These are phyloP conservation scores for Astragalus glycyphyllos DNA, from an alignment of 306 rosid genomes.

Conservation along the genomic window DNA sequence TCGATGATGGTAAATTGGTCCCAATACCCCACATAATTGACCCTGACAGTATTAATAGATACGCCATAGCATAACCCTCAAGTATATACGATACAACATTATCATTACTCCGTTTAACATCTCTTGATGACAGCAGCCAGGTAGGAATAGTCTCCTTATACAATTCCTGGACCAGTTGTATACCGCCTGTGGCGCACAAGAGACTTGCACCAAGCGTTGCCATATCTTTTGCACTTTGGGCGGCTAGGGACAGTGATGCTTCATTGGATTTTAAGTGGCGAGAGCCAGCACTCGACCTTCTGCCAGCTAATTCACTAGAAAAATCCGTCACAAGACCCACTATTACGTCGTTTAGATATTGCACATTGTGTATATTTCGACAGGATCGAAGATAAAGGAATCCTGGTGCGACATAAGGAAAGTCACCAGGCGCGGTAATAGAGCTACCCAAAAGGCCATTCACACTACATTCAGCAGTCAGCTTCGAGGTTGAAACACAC, in stretches of 20 bases:
- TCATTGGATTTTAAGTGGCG: slow-evolving; percentile 52
- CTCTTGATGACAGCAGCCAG: slow-evolving; percentile 61
- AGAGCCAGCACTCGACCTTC: slow-evolving; percentile 46
- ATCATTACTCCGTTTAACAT: slow-evolving; percentile 45
- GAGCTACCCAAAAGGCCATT: slow-evolving; percentile 72
- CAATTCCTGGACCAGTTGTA: slow-evolving; percentile 67
- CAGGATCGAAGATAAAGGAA: slow-evolving; percentile 74
- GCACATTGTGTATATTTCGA: slow-evolving; percentile 56
- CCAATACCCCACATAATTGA: slow-evolving; percentile 69
- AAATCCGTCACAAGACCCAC: slow-evolving; percentile 62
- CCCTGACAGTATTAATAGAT: slow-evolving; percentile 61
- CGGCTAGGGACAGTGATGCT: slow-evolving; percentile 58
- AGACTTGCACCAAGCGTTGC: slow-evolving; percentile 77
- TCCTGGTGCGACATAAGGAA: slow-evolving; percentile 71
- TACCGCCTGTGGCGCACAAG: slow-evolving; percentile 65
- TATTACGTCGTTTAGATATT: slow-evolving; percentile 54
- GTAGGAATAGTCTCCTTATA: slow-evolving; percentile 76
- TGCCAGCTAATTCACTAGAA: slow-evolving; percentile 50
- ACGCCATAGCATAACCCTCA: slow-evolving; percentile 79
- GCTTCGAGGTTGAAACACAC: slow-evolving; percentile 44
- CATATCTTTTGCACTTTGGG: slow-evolving; percentile 62
- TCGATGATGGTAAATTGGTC: slow-evolving; percentile 52
- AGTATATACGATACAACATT: slow-evolving; percentile 48
- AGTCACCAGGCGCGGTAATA: slow-evolving; percentile 45
- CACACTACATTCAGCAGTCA: slow-evolving; percentile 56